phyloP scores from a whole-genome alignment of 192 early-diverging fungal genomes.

The Coemansia sp. region DNA sequence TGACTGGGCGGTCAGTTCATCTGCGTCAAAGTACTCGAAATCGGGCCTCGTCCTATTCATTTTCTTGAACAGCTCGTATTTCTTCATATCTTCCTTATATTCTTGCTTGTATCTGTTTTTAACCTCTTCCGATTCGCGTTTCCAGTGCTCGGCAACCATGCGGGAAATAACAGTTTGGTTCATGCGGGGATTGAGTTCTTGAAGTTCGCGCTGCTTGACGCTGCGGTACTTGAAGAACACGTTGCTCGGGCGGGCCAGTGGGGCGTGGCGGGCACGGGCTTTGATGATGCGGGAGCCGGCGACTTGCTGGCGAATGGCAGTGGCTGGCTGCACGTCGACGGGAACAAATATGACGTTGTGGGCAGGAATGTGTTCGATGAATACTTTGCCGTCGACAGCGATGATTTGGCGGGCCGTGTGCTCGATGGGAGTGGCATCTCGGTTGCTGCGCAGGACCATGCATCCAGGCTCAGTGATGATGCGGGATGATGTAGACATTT shows the following conservation, averaged over 20 bases:
- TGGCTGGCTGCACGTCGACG: slow-evolving; percentile 5
- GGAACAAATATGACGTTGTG: slow-evolving; percentile 48
- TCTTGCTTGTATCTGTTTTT: slow-evolving; percentile 39
- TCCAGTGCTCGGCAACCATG: slow-evolving; percentile 56
- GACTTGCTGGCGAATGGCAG: slow-evolving; percentile 11
- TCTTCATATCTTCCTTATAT: slow-evolving; percentile 44
- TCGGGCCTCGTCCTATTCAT: slow-evolving; percentile 10
- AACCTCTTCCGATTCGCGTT: slow-evolving; percentile 38
- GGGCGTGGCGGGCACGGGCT: neutral
- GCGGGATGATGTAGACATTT: slow-evolving; percentile 25
- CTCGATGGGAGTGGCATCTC: slow-evolving; percentile 13
- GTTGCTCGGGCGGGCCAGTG: slow-evolving; percentile 44
- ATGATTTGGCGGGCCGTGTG: slow-evolving; percentile 39
- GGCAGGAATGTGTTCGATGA: slow-evolving; percentile 38
- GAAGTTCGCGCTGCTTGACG: slow-evolving; percentile 44
- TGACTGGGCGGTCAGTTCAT: neutral
- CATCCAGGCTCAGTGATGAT: slow-evolving; percentile 39
- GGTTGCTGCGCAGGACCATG: slow-evolving; percentile 27
- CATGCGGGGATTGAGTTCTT: slow-evolving; percentile 37
- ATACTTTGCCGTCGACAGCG: slow-evolving; percentile 35
- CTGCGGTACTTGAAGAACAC: slow-evolving; percentile 58
- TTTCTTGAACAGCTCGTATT: slow-evolving; percentile 50
- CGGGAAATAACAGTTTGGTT: slow-evolving; percentile 55
- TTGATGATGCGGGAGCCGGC: slow-evolving; percentile 19
- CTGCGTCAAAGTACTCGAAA: slow-evolving; percentile 11